Evolutionary conservation across 768 basidiomycete species (phyloP), one percentile per base, ranked within the genome.

Genomic region (Rhodosporidiobolus odoratus): DNA sequence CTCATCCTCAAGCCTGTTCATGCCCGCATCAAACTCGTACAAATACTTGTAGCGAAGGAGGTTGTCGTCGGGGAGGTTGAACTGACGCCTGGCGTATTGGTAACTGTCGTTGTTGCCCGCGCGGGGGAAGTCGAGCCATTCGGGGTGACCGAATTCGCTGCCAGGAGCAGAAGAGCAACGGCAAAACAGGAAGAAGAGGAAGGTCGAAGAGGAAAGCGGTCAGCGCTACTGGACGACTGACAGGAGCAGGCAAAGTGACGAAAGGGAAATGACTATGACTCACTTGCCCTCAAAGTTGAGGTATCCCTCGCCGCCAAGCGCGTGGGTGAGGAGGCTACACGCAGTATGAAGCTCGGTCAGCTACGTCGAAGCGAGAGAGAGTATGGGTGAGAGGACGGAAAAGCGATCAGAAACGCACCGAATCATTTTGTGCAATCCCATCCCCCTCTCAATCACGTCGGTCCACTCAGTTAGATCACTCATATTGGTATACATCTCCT

Each of bases 81-180:
- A 99, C 77, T 98, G 96, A 34, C 96, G 87, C 48, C 96, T 88
- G 30, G 96, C 77, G 78, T 99, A 90, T 75, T 96, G 90, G 86
- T 93, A 99, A 19, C 93, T 96, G 80, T 92, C 91, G 79, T 86
- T 85, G 78, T 99, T 99, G 27, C 96, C 96, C 75, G 87, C 91
- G 38, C 96, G 89, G 50, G 96, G 96, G 82, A 99, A 99, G 80
- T 99, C 96, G 76, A 99, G 91, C 96, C 96, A 99, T 87, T 99
- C 95, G 17, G 95, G 95, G 79, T 99, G 95, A 52, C 95, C 95
- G 78, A 99, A 99, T 78, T 99, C 95, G 73, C 97, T 98, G 40
- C 3, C 12, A 92, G 93, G 80, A 25, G 25, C 27, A 19, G 48
- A 12, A n/a, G 12, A 10, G 23, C 8, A 41, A 41, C 3, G 6